phyloP scores from a whole-genome alignment of 805 yeast species.

The Saccharomyces eubayanus region DNA sequence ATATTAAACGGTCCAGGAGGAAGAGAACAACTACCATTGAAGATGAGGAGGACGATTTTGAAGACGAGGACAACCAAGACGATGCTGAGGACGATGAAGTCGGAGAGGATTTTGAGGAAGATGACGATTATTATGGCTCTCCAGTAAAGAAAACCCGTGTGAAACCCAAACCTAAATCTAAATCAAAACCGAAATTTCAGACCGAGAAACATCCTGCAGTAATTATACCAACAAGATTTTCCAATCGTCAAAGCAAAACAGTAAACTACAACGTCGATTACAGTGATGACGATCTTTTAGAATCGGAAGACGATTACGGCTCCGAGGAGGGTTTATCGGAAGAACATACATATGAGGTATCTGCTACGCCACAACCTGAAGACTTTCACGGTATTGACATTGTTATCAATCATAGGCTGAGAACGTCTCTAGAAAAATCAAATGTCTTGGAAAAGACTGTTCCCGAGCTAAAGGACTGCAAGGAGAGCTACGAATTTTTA shows the following conservation, averaged over 20 bases:
- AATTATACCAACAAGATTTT: conserved; percentile 58
- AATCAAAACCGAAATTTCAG: conserved; percentile 5
- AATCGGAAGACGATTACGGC: conserved; percentile 22
- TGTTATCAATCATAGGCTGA: conserved; percentile 24
- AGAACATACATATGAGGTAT: conserved; percentile 10
- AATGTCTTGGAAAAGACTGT: conserved; percentile 24
- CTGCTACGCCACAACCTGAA: conserved; percentile 31
- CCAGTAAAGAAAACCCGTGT: conserved; percentile 6
- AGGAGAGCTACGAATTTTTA: conserved; percentile 48
- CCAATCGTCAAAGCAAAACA: conserved; percentile 55
- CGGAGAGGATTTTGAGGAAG: conserved; percentile 10
- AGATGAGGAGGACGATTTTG: conserved; percentile 25
- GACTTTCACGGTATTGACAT: conserved; percentile 26
- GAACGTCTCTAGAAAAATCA: conserved; percentile 18
- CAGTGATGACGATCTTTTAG: conserved; percentile 40
- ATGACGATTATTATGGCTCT: conserved; percentile 16
- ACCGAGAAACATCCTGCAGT: not conserved
- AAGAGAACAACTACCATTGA: conserved; percentile 14
- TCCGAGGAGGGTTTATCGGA: conserved; percentile 6
- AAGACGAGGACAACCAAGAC: conserved; percentile 21
- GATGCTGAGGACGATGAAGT: conserved; percentile 25
- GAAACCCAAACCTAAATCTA: conserved; percentile 3
- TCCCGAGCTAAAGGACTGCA: conserved; percentile 43
- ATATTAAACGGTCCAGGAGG: conserved; percentile 13
- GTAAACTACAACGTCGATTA: conserved; percentile 72